These are phyloP conservation scores for Colletotrichum kahawae DNA, from an alignment of 2,329 filamentous ascomycete genomes.

Conservation along the genomic window DNA sequence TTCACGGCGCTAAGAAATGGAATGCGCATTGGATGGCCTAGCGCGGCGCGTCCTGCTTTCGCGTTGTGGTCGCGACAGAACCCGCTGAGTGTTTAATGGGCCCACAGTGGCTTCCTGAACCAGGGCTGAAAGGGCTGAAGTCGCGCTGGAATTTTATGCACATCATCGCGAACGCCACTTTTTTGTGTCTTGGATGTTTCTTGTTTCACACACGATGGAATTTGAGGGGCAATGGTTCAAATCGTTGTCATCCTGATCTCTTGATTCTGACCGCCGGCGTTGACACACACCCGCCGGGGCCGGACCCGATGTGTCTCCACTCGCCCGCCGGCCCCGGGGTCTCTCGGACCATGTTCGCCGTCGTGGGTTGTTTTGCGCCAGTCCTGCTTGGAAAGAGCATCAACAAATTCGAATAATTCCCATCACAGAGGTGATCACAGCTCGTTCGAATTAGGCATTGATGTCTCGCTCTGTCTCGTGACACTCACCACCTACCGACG, in stretches of 20 bases:
- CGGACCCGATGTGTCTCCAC: background rate
- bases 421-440: no score
- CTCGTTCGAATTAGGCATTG: no score
- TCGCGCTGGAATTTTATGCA: background rate
- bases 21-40: background rate
- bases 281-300: background rate
- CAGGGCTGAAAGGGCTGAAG: background rate
- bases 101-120: background rate
- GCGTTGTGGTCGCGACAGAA: background rate
- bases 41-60: background rate
- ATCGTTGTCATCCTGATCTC: background rate
- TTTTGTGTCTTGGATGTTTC: background rate
- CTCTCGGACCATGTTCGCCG: background rate
- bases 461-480: no score
- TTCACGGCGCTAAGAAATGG: background rate
- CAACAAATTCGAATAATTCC: no score
- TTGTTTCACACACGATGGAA: background rate
- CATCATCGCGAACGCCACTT: background rate
- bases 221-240: background rate
- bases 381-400: background rate
- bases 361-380: background rate
- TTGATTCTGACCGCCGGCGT: background rate
- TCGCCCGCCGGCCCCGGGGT: background rate
- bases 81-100: background rate
- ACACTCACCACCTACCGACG: no score